A percentile compares a stretch with the other conserved stretches of the same genome.
phyloP scores from a whole-genome alignment of 2,329 filamentous ascomycete species.

The Amesomyces nigricolor region DNA sequence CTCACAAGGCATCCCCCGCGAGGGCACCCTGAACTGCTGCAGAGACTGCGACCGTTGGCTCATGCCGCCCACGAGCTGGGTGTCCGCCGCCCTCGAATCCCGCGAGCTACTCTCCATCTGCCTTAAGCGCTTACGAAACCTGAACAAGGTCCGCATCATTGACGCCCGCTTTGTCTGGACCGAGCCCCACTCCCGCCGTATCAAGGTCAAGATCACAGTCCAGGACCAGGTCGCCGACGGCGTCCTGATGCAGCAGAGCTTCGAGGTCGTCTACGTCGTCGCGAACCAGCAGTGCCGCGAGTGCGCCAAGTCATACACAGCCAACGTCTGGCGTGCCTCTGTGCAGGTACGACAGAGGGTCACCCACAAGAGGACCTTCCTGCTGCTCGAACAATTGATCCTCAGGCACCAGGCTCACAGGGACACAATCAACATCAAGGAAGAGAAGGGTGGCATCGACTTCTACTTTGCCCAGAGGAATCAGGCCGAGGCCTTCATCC shows the following conservation, averaged over 20 bases:
- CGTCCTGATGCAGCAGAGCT: constrained; percentile 77
- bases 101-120: constrained; percentile 90
- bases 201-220: constrained; percentile 93
- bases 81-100: constrained; percentile 78
- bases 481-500: constrained; percentile 73
- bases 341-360: constrained; percentile 98
- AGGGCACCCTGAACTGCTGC: constrained; percentile 86
- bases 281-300: constrained; percentile 92
- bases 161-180: constrained; percentile 98
- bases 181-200: constrained; percentile 85
- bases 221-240: constrained; percentile 63
- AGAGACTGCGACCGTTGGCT: constrained; percentile 93
- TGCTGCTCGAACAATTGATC: constrained; percentile 83
- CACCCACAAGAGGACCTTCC: constrained; percentile 75
- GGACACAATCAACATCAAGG: constrained; percentile 97
- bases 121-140: constrained; percentile 76
- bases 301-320: constrained; percentile 91
- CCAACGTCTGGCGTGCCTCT: constrained; percentile 88
- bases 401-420: constrained; percentile 87
- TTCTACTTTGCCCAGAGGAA: constrained; percentile 91
- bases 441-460: constrained; percentile 90
- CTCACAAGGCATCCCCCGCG: constrained; percentile 82
- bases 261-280: constrained; percentile 90
- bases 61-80: constrained; percentile 78
- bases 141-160: constrained; percentile 88